Evolutionary conservation across 345 rosid species (phyloP), one percentile per base, ranked within the genome.

Genomic region (Abelmoschus esculentus): DNA sequence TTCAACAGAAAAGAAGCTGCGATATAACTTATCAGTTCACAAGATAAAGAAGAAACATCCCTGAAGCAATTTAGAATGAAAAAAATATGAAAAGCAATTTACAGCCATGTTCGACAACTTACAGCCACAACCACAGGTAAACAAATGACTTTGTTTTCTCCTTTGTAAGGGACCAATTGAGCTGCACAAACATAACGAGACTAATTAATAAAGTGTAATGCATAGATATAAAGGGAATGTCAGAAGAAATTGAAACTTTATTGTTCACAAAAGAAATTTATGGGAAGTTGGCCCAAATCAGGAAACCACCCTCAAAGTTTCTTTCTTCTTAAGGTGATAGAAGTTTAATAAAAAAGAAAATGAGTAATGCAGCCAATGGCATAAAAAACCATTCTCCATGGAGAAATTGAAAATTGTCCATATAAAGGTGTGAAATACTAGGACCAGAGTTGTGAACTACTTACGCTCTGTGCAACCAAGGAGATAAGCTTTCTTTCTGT

Each of bases 401-500:
- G 26, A 22, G 2, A 19, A 49, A 42, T 2, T 5, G 54, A 60
- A 42, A 29, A 10, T 40, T 22, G 26, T 56, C 8, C 7, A 7
- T 10, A 64, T 49, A 32, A 64, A 68, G 15, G 15, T 0, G 13
- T 10, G 66, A 68, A 42, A 18, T 19, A 64, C 68, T 5, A 64
- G 53, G 34, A 22, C 53, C 14, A 40, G 34, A 50, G 31, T 26
- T 50, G 47, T 49, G 36, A 76, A 18, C 57, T 71, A 77, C 96
- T 82, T 86, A 96, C 99, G 99, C 76, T 96, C 99, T n/a, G 98
- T 83, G 76, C 87, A 86, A 63, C 92, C 97, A 55, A 92, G 92
- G 71, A 96, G 81, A 83, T 78, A 92, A 52, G 87, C 98, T 76
- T 81, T 90, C 83, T 85, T 75, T 56, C 91, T 22, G 26, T 22